phyloP scores from a whole-genome alignment of 1,284 basidiomycete species.

The Heterobasidion parviporum region DNA sequence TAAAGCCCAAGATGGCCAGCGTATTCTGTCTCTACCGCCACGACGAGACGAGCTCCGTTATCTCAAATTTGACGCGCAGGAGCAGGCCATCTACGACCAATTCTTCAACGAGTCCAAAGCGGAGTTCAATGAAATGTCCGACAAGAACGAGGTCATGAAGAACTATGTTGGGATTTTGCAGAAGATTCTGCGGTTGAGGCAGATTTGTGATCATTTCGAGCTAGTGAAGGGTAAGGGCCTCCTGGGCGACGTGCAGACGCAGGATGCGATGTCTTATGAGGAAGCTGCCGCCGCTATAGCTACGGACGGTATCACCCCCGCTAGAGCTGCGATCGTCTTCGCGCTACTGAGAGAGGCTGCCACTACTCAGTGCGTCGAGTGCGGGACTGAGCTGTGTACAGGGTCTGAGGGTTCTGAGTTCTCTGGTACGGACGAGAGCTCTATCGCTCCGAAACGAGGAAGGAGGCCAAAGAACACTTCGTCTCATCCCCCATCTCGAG shows the following conservation, averaged over 20 bases:
- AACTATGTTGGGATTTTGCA: conserved; percentile 97
- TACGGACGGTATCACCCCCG: conserved; percentile 72
- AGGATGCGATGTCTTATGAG: conserved; percentile 48
- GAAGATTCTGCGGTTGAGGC: conserved; percentile 89
- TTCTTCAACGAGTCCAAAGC: conserved; percentile 86
- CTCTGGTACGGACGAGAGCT: conserved; percentile 39
- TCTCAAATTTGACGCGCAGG: conserved; percentile 78
- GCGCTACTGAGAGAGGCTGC: conserved; percentile 77
- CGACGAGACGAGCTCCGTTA: conserved; percentile 80
- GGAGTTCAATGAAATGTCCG: conserved; percentile 81
- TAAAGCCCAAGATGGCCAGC: conserved; percentile 72
- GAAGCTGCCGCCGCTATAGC: conserved; percentile 71
- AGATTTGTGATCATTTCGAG: conserved; percentile 96
- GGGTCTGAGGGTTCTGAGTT: conserved; percentile 38
- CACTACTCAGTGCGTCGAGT: conserved; percentile 84
- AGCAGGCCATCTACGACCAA: conserved; percentile 81
- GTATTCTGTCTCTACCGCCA: conserved; percentile 82
- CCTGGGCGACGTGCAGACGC: conserved; percentile 24
- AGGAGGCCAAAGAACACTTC: conserved; percentile 45
- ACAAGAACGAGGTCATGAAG: conserved; percentile 90
- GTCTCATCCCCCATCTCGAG: conserved; percentile 59
- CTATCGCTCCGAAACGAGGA: conserved; percentile 47
- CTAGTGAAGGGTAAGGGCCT: conserved; percentile 76
- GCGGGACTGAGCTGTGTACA: conserved; percentile 68
- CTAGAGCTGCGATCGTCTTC: conserved; percentile 76